phyloP scores from a whole-genome alignment of 2,329 filamentous ascomycete species.

The Pezizomycotina sp. region DNA sequence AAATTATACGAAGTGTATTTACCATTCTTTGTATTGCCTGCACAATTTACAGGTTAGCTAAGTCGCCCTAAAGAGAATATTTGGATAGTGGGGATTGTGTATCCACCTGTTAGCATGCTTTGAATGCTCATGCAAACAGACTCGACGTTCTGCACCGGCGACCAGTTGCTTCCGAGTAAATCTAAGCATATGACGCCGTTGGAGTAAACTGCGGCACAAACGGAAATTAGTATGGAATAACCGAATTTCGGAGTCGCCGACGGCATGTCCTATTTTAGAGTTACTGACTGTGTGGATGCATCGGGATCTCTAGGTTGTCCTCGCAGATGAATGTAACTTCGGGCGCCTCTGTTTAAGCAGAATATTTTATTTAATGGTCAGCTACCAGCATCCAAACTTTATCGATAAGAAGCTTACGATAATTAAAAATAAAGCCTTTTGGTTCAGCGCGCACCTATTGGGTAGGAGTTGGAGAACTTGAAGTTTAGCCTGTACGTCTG shows the following conservation, averaged over 20 bases:
- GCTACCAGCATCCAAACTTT: conserved; percentile 5
- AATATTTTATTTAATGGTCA: conserved; percentile 2
- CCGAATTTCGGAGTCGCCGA: background rate
- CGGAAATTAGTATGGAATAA: conserved; percentile 1
- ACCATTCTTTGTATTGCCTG: conserved; percentile 75
- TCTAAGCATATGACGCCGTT: conserved; percentile 98
- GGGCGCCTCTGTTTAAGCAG: conserved; percentile 52
- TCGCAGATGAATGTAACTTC: conserved; percentile 75
- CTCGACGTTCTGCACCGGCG: conserved; percentile 90
- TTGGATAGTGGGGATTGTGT: too few relatives aligned
- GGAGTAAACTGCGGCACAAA: conserved; percentile 47
- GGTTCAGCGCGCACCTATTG: conserved; percentile 52
- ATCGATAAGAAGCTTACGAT: conserved; percentile 2
- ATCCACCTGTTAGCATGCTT: conserved; percentile 94
- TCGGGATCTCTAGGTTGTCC: conserved; percentile 52
- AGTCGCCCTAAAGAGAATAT: too few relatives aligned
- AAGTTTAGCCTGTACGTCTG: conserved; percentile 77
- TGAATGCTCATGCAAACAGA: conserved; percentile 94
- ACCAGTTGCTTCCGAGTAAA: conserved; percentile 74
- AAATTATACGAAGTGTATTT: background rate
- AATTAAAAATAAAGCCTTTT: too few relatives aligned
- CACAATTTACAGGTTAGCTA: too few relatives aligned
- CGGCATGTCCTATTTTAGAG: background rate
- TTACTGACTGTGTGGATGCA: conserved; percentile 60
- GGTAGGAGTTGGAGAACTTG: conserved; percentile 66